A percentile compares a stretch with the other conserved stretches of the same genome.
Conservation (phyloP, 352 stramenopile genomes). For the Pythium sukuiense region DNA sequence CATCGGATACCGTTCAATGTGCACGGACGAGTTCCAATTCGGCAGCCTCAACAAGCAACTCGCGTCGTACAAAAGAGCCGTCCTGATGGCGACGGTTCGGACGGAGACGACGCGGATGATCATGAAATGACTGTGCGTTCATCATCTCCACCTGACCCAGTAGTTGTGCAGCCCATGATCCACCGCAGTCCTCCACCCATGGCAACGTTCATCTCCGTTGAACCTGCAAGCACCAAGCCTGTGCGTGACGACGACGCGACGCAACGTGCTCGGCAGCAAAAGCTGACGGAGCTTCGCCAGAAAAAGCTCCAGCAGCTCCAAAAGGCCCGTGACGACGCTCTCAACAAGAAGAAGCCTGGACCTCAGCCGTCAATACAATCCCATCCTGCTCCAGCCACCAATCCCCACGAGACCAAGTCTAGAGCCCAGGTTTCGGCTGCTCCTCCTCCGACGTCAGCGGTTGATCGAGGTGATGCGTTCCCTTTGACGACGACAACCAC, state of each 20-base stretch:
- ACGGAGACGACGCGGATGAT: not conserved
- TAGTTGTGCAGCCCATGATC: not conserved
- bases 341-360: slow-evolving; percentile 35
- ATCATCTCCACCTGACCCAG: not conserved
- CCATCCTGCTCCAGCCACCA: not conserved
- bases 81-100: not conserved
- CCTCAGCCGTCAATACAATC: not conserved
- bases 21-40: slow-evolving; percentile 33
- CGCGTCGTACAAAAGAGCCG: not conserved
- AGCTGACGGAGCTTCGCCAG: slow-evolving; percentile 48
- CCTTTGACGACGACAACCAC: not conserved
- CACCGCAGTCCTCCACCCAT: not conserved
- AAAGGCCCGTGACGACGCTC: slow-evolving; percentile 36
- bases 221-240: not conserved
- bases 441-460: not conserved
- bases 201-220: slow-evolving; percentile 10
- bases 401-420: not conserved
- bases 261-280: slow-evolving; percentile 26
- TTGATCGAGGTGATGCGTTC: slow-evolving; percentile 8
- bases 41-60: not conserved
- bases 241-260: slow-evolving; percentile 8
- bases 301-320: slow-evolving; percentile 71
- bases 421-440: not conserved
- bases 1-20: slow-evolving; percentile 18
- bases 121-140: not conserved